A percentile compares a stretch with the other conserved stretches of the same genome.
These are phyloP conservation scores for Aspergillus sp. DNA, from an alignment of 2,329 filamentous ascomycete genomes.

Conservation along the genomic window DNA sequence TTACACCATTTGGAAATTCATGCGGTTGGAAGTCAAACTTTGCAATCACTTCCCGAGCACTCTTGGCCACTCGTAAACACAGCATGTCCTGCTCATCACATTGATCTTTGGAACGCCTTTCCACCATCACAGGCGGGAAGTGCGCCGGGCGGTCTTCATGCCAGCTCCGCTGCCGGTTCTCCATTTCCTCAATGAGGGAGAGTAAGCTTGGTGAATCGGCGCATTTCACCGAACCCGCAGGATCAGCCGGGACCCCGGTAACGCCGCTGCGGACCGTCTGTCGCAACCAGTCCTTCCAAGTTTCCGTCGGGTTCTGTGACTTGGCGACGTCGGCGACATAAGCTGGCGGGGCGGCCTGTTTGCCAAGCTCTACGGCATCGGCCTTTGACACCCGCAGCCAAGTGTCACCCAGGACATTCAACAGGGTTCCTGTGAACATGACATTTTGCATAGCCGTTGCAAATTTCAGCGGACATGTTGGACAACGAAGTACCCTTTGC, in stretches of 20 bases:
- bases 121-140: neutral
- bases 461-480: constrained; percentile 40
- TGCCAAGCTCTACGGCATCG: constrained; percentile 35
- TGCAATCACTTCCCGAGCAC: constrained; percentile 30
- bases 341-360: constrained; percentile 30
- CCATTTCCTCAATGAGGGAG: constrained; percentile 39
- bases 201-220: constrained; percentile 34
- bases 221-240: constrained; percentile 23
- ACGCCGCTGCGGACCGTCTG: constrained; percentile 35
- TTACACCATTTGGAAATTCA: constrained; percentile 31
- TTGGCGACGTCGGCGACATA: constrained; percentile 26
- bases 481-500: constrained; percentile 41
- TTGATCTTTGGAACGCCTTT: neutral
- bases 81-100: constrained; percentile 28
- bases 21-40: constrained; percentile 35
- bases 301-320: constrained; percentile 22
- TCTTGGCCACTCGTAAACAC: constrained; percentile 33
- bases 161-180: constrained; percentile 42
- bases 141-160: constrained; percentile 30
- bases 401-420: constrained; percentile 44
- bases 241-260: constrained; percentile 29
- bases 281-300: constrained; percentile 39
- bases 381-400: constrained; percentile 41
- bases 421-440: constrained; percentile 44
- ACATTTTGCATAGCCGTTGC: constrained; percentile 44